A percentile compares a stretch with the other conserved stretches of the same genome.
Evolutionary conservation across 257 asterid genomes (phyloP).

Genomic region (Salvia hispanica): DNA sequence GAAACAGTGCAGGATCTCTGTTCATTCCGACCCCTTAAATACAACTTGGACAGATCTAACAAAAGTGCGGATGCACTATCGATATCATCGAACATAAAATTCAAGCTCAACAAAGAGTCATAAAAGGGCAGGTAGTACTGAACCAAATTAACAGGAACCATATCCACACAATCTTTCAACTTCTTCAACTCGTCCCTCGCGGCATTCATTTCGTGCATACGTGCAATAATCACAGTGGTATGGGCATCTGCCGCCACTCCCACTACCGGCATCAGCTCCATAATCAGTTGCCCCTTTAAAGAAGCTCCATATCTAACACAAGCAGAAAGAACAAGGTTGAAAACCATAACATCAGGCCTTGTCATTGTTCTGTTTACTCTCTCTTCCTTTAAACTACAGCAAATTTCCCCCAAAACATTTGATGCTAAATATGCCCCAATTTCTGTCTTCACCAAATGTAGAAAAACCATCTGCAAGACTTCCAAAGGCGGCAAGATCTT

Average conservation of each 20-base stretch:
- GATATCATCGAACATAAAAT: constrained; percentile 72
- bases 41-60: constrained; percentile 44
- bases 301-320: constrained; percentile 68
- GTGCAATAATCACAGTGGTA: constrained; percentile 60
- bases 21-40: constrained; percentile 31
- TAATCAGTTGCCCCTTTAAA: constrained; percentile 61
- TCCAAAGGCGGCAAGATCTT: constrained; percentile 51
- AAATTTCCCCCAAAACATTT: constrained; percentile 67
- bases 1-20: constrained; percentile 47
- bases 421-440: constrained; percentile 63
- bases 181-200: constrained; percentile 74
- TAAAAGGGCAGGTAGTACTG: constrained; percentile 64
- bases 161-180: constrained; percentile 56
- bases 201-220: constrained; percentile 68
- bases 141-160: constrained; percentile 41
- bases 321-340: constrained; percentile 82
- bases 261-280: constrained; percentile 73
- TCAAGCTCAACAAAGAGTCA: constrained; percentile 63
- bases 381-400: constrained; percentile 36
- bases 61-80: constrained; percentile 73
- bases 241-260: constrained; percentile 76
- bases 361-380: constrained; percentile 42
- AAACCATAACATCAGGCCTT: constrained; percentile 56
- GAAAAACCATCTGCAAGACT: constrained; percentile 47
- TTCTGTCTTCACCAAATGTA: constrained; percentile 77